phyloP scores from a whole-genome alignment of 257 asterid species.

The Solanum clarkiae region DNA sequence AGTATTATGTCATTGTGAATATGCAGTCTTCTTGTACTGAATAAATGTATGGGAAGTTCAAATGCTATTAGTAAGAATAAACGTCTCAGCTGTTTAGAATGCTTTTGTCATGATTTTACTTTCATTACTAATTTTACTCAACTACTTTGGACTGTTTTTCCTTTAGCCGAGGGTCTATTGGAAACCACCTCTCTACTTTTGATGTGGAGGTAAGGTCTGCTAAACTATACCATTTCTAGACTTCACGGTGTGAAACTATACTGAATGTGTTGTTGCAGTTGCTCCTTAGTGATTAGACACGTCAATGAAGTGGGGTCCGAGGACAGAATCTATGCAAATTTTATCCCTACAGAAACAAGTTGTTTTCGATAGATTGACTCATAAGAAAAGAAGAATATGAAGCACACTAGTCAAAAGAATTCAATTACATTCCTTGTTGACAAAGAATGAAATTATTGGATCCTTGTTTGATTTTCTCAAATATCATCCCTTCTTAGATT shows the following conservation, averaged over 20 bases:
- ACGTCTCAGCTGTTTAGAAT: background rate
- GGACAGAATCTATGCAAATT: background rate
- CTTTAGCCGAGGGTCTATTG: background rate
- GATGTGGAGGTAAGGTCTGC: background rate
- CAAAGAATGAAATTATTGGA: background rate
- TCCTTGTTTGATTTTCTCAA: background rate
- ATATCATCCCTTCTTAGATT: background rate
- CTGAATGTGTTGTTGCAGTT: background rate
- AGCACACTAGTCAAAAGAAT: background rate
- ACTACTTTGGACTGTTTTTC: background rate
- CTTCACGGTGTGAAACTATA: background rate
- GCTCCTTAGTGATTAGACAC: background rate
- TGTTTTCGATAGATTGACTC: background rate
- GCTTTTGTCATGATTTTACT: background rate
- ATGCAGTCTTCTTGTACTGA: background rate
- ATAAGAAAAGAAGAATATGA: background rate
- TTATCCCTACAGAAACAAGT: background rate
- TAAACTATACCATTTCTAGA: fast-evolving
- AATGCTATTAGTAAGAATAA: background rate
- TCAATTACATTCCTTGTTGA: background rate
- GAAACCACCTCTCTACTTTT: background rate
- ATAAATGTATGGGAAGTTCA: background rate
- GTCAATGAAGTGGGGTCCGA: background rate
- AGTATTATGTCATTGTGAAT: background rate
- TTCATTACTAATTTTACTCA: background rate